These are phyloP conservation scores for Gossypium armourianum DNA, from an alignment of 441 rosid species.

Conservation along the genomic window DNA sequence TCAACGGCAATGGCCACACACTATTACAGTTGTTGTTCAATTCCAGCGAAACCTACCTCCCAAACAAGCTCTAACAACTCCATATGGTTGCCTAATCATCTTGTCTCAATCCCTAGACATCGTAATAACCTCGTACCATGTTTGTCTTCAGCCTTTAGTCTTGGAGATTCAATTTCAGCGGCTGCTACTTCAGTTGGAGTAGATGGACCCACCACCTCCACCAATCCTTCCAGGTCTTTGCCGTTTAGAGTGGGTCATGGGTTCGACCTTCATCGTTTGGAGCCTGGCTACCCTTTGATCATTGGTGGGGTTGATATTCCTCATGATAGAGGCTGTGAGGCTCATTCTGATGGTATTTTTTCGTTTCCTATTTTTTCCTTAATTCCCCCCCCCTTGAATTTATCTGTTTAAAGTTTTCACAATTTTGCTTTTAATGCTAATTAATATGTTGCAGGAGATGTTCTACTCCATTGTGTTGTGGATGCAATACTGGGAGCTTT, in stretches of 20 bases:
- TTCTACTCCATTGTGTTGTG: slow-evolving; percentile 86
- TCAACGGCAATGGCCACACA: slow-evolving; percentile 19
- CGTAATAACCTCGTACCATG: too few relatives aligned
- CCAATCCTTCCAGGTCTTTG: slow-evolving; percentile 36
- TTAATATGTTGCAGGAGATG: slow-evolving; percentile 53
- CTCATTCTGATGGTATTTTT: slow-evolving; percentile 81
- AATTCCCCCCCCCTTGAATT: not conserved
- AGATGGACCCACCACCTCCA: slow-evolving; percentile 30
- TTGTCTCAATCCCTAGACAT: too few relatives aligned
- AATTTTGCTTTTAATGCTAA: not conserved
- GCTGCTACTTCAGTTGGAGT: slow-evolving; percentile 37
- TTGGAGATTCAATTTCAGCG: slow-evolving; percentile 26
- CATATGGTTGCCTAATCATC: too few relatives aligned
- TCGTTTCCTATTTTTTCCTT: not conserved
- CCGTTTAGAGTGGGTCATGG: slow-evolving; percentile 90
- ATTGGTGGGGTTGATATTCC: slow-evolving; percentile 85
- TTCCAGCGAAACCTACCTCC: slow-evolving; percentile 6
- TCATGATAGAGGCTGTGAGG: slow-evolving; percentile 83
- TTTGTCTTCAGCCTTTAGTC: slow-evolving; percentile 2
- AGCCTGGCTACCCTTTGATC: slow-evolving; percentile 82
- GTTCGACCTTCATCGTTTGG: slow-evolving; percentile 77
- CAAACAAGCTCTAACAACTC: slow-evolving; percentile 15
- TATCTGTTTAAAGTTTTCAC: not conserved
- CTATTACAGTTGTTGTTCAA: slow-evolving; percentile 7
- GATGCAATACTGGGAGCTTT: slow-evolving; percentile 93